These are phyloP conservation scores for Ascoidea rubescens DNA, from an alignment of 805 yeast genomes.

Conservation along the genomic window DNA sequence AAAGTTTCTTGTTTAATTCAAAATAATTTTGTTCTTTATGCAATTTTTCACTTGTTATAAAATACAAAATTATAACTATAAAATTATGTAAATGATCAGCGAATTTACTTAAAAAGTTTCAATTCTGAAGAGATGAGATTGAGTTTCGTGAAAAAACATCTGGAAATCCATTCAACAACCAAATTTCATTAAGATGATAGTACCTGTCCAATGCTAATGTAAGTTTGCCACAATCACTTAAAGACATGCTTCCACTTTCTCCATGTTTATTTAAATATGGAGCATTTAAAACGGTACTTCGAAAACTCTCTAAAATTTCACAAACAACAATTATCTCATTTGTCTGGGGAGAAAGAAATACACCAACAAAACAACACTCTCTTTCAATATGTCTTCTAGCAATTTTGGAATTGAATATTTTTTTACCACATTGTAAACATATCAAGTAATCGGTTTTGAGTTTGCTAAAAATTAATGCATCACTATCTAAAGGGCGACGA, in stretches of 20 bases:
- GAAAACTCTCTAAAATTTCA: background rate
- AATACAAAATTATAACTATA: too few species aligned
- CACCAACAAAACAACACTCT: slow-evolving; percentile 13
- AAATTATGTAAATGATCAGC: too few species aligned
- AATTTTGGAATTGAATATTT: slow-evolving; percentile 18
- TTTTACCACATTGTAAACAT: slow-evolving; percentile 31
- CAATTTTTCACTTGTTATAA: too few species aligned
- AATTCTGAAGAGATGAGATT: too few species aligned
- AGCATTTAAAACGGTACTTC: slow-evolving; percentile 29
- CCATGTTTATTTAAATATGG: slow-evolving; percentile 71
- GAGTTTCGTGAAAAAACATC: slow-evolving; percentile 26
- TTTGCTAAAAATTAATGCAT: slow-evolving; percentile 1
- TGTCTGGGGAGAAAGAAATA: slow-evolving; percentile 2
- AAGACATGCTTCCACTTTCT: slow-evolving; percentile 46
- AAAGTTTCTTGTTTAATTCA: too few species aligned
- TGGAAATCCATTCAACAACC: slow-evolving; percentile 47
- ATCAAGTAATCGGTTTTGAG: slow-evolving; percentile 27
- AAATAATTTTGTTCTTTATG: too few species aligned
- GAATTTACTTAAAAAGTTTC: too few species aligned
- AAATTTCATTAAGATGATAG: slow-evolving; percentile 38
- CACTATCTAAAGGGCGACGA: background rate
- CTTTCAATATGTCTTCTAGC: slow-evolving; percentile 7
- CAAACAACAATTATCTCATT: background rate
- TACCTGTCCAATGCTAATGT: slow-evolving; percentile 36
- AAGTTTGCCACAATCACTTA: slow-evolving; percentile 13